Conservation (phyloP, 192 early-diverging fungal species). For the Coemansia sp. region DNA sequence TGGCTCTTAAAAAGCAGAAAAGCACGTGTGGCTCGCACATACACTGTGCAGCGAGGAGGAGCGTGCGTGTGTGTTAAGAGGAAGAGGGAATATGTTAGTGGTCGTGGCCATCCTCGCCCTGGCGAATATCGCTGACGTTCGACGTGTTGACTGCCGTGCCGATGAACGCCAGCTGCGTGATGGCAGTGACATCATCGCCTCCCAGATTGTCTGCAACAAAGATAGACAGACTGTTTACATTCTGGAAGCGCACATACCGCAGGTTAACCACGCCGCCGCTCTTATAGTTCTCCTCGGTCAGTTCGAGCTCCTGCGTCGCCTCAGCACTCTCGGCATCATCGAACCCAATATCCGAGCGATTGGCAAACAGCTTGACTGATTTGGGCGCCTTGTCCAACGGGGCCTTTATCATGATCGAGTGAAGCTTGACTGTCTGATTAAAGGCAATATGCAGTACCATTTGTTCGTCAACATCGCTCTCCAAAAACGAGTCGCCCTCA, state of each 20-base stretch:
- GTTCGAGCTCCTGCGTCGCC: conserved; percentile 70
- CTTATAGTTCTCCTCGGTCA: conserved; percentile 68
- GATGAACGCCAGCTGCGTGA: conserved; percentile 77
- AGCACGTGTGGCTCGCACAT: not conserved
- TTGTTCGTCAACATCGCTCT: conserved; percentile 96
- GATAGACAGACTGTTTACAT: conserved; percentile 72
- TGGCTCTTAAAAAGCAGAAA: not conserved
- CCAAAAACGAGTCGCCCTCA: conserved; percentile 64
- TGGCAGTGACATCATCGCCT: conserved; percentile 75
- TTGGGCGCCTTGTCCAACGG: conserved; percentile 72
- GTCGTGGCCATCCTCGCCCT: conserved; percentile 31
- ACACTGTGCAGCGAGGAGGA: no score
- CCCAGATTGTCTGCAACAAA: conserved; percentile 87
- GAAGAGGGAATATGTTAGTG: no score
- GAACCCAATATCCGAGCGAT: conserved; percentile 76
- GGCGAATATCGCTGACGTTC: conserved; percentile 51
- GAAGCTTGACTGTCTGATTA: conserved; percentile 70
- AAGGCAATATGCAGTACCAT: conserved; percentile 84
- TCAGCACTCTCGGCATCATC: conserved; percentile 79
- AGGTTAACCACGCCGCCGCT: conserved; percentile 65
- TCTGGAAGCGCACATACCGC: conserved; percentile 94
- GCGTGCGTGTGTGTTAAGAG: no score
- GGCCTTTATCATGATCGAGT: conserved; percentile 56
- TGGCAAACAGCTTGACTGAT: conserved; percentile 83
- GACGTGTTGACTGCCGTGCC: conserved; percentile 65